These are phyloP conservation scores for Hymenoscyphus infarciens DNA, from an alignment of 2,329 filamentous ascomycete genomes.

Conservation along the genomic window DNA sequence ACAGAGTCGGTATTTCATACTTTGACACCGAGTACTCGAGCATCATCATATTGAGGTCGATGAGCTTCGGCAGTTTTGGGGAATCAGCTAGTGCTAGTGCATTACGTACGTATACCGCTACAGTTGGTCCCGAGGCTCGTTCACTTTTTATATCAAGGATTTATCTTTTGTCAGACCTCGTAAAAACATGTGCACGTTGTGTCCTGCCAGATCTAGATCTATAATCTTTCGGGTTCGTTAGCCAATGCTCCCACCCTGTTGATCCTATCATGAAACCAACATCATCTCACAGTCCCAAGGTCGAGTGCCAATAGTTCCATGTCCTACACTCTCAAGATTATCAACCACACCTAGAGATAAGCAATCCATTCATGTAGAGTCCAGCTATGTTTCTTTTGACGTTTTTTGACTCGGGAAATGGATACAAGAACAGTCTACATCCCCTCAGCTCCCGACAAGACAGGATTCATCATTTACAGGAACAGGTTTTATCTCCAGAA, in stretches of 20 bases:
- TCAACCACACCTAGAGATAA: not conserved
- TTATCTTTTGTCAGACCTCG: not conserved
- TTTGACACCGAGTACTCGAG: not conserved
- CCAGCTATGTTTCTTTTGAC: not conserved
- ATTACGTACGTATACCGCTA: not conserved
- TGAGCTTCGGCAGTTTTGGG: not conserved
- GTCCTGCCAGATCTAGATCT: not conserved
- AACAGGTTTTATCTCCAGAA: not conserved
- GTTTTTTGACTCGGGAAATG: not conserved
- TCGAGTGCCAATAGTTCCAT: not conserved
- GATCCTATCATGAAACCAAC: not conserved
- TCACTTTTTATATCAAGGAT: not conserved
- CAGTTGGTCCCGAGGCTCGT: not conserved
- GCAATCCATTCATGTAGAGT: not conserved
- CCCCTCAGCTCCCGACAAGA: not conserved
- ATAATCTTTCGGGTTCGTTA: not conserved
- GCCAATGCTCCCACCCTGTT: not conserved
- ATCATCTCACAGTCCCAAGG: not conserved
- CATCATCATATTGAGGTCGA: not conserved
- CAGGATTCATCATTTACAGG: not conserved
- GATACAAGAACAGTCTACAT: not conserved
- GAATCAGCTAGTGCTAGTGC: not conserved
- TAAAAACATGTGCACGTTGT: constrained; percentile 1
- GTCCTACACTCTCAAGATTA: not conserved
- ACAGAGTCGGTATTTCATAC: not conserved